Base-by-base conservation (phyloP, 805 yeast species). In the Metschnikowia drakensbergensis region DNA sequence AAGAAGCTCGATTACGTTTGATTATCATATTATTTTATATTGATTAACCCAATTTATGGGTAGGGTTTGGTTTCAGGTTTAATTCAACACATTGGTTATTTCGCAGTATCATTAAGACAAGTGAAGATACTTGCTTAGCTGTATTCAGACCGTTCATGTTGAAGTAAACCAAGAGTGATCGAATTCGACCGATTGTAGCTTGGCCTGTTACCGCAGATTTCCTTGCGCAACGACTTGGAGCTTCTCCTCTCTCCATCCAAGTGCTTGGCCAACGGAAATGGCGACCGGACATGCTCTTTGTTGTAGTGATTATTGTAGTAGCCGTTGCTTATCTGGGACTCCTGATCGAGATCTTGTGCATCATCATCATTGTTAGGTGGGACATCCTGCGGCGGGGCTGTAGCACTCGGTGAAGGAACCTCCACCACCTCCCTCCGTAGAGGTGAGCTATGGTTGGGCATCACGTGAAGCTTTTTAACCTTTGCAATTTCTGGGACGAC, bases 241-340 rank as follows among this genome's bases (percentile, higher is more conserved):
- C 31, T 30, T 13, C 38, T 67, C 32, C 60, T 62, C 47, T 68
- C 75, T 27, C 58, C 58, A 32, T 67, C 73, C 47, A 67, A 58
- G 58, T 72, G 78, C 27, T 64, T 54, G 1, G 76, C 69, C 33
- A 63, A 60, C 2, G 76, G 75, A 49, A 73, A 71, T 13, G 77
- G 75, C n/a, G 59, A 58, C 30, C 58, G 53, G 5, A 61, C 55
- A n/a, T 71, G 73, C 60, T 84, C 73, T 47, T 73, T 76, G 42
- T 67, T 67, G 57, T 76, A 76, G 52, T 78, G 82, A 50, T 77
- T 77, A 36, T 68, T 70, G 61, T 63, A 74, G 37, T 60, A 50
- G 26, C 55, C 59, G 6, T 37, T 34, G 23, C 35, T 36, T n/a
- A 49, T 42, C 0, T 38, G 42, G n/a, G 51, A 29, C 34, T 48